A percentile compares a stretch with the other conserved stretches of the same genome.
Evolutionary conservation across 345 rosid genomes (phyloP).

Genomic region (Hibiscus trionum): DNA sequence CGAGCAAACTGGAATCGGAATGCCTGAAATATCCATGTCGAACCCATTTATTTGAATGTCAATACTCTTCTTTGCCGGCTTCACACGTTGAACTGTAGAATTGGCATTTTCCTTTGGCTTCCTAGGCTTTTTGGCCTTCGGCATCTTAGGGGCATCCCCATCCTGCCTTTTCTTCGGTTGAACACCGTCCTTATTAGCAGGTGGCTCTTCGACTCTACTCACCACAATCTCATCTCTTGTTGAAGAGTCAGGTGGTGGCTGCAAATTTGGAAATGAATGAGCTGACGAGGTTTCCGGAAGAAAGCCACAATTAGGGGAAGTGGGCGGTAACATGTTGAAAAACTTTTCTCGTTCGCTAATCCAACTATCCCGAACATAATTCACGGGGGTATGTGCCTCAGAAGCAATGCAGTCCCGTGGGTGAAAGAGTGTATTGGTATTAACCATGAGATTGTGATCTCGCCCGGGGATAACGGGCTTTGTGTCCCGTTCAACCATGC

Average conservation of each 20-base stretch:
- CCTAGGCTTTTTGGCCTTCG: constrained; percentile 69
- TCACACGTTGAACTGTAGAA: constrained; percentile 40
- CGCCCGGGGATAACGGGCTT: constrained; percentile 62
- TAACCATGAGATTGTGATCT: constrained; percentile 52
- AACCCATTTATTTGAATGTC: constrained; percentile 77
- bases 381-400: constrained; percentile 48
- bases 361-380: constrained; percentile 59
- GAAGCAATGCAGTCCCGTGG: constrained; percentile 53
- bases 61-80: constrained; percentile 71
- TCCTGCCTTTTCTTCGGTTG: constrained; percentile 64
- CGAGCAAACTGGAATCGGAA: constrained; percentile 84
- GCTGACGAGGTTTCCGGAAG: constrained; percentile 57
- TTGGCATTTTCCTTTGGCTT: constrained; percentile 61
- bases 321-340: constrained; percentile 48
- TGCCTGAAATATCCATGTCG: constrained; percentile 74
- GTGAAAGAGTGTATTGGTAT: constrained; percentile 39
- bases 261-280: constrained; percentile 55
- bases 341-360: constrained; percentile 61
- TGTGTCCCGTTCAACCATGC: constrained; percentile 59
- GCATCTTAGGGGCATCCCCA: constrained; percentile 39
- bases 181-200: constrained; percentile 32
- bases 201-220: constrained; percentile 46
- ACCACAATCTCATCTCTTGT: constrained; percentile 45
- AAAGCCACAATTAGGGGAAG: constrained; percentile 34
- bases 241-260: constrained; percentile 45